Conservation (phyloP, 202 grass and related monocot species). For the Musa balbisiana region DNA sequence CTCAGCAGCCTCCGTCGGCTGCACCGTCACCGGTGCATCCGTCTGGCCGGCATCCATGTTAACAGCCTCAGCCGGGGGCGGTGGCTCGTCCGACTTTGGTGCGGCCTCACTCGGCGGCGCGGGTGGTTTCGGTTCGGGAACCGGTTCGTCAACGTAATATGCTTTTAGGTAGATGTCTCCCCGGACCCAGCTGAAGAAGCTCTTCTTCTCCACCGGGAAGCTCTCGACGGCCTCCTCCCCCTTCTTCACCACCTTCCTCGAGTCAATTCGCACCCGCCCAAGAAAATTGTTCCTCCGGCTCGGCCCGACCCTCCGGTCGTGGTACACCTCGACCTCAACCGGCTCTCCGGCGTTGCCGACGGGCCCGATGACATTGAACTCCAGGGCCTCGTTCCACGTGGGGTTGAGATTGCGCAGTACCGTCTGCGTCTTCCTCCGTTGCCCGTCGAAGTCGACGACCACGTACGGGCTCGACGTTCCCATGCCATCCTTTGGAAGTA, state of each 20-base stretch:
- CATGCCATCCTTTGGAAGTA: constrained; percentile 78
- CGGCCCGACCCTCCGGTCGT: constrained; percentile 52
- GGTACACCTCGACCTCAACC: constrained; percentile 60
- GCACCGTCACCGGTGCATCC: background rate
- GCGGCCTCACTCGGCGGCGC: background rate
- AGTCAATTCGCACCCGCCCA: constrained; percentile 66
- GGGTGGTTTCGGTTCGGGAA: constrained; percentile 19
- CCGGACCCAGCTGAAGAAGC: constrained; percentile 65
- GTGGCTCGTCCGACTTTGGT: background rate
- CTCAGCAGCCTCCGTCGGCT: constrained; percentile 1
- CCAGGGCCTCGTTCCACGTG: constrained; percentile 69
- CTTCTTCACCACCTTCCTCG: constrained; percentile 58
- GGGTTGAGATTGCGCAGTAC: constrained; percentile 57
- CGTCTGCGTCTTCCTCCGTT: constrained; percentile 75
- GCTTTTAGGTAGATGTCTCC: constrained; percentile 75
- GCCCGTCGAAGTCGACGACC: constrained; percentile 74
- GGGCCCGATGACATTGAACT: constrained; percentile 35
- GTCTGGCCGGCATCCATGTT: background rate
- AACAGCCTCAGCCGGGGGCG: constrained; percentile 11
- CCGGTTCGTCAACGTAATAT: constrained; percentile 58
- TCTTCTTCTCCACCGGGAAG: constrained; percentile 82
- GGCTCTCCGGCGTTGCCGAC: constrained; percentile 33
- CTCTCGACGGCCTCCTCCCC: constrained; percentile 88
- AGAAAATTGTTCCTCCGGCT: constrained; percentile 74
- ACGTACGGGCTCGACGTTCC: constrained; percentile 90